Evolutionary conservation across 2,329 filamentous ascomycete species (phyloP), one percentile per base, ranked within the genome.

Genomic region (Penicillium verrucosum): DNA sequence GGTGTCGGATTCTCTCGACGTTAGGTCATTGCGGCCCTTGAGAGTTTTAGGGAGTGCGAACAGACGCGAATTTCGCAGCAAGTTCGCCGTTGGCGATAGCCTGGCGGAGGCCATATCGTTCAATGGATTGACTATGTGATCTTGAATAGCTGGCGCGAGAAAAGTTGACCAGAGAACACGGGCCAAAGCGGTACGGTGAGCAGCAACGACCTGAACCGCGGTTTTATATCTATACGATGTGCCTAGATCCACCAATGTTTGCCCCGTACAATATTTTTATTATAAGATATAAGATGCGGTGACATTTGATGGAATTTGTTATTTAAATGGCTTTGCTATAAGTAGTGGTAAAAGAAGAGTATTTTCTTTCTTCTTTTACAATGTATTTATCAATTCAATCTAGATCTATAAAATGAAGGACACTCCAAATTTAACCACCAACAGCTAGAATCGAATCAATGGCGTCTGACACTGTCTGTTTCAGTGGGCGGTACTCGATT

Each of bases 51-150:
- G 92, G 54, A 97, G 81, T 25, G 92, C 89, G 78, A 97, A 97
- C 66, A 97, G 83, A 65, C 93, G 89, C 57, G 93, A 97, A 58
- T 87, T 85, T 73, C 93, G 88, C 70, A 97, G 83, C 65, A 97
- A 82, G 60, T 82, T 82, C 53, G 84, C 83, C 51, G 85, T 83
- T 34, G 85, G 85, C 59, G 85, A 87, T 60, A 80, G 60, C 62
- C 75, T 75, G 55, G 70, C 70, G 57, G 76, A 68, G 58, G 76
- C 73, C 77, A 80, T 79, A 61, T 67, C 67, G 66, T 60, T 68
- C 57, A 62, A 58, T 45, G 30, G 30, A 51, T 63, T 55, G 54
- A 58, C 45, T 63, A 62, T 62, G 61, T 56, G 57, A 57, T 59
- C 62, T 60, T 58, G 57, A 52, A 49, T 56, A 52, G 51, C 48